Base-by-base conservation (phyloP, 768 basidiomycete genomes). In the Pisolithus orientalis region DNA sequence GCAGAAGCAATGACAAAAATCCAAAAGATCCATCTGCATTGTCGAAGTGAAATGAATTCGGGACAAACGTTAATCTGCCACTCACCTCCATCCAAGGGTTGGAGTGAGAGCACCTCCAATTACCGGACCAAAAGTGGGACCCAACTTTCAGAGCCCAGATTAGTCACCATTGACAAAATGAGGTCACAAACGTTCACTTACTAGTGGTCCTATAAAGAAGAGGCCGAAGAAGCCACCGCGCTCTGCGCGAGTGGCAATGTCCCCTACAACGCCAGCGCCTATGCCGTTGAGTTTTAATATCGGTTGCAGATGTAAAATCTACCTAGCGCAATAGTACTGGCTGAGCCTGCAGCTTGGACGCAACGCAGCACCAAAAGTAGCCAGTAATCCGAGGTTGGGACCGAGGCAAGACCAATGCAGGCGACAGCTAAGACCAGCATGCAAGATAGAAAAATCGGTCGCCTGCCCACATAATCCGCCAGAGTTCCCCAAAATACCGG, bases 231-330 rank as follows among this genome's bases (percentile, higher is more conserved):
- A 90, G 6, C 82, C 78, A 16, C 87, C 91, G 34, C 90, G 72
- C 67, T 93, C 89, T 34, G 78, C 75, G 0, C 80, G 82, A 2
- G 77, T 77, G 5, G 87, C 79, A 27, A 94, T 85, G 62, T 94
- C 91, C 2, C 81, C 81, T 51, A 94, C 78, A 6, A 88, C 81
- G 5, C 91, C 91, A 32, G 85, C 82, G 49, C 84, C 84, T 82
- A 57, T 38, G 25, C 38, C 38, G 10, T 11, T 62, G 13, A 54
- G 48, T 37, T 4, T 42, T 38, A 29, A 32, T 5, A 42, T 53
- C 5, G 14, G 6, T 16, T 28, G 34, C 6, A 11, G 39, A 6
- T 13, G 28, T 8, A 31, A 17, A 32, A 60, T 63, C 40, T 62
- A 79, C 87, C 87, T 21, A 91, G 71, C 0, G 87, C 87, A 54